Evolutionary conservation across 805 yeast species (phyloP).

Genomic region (Yamadazyma ubonensis): DNA sequence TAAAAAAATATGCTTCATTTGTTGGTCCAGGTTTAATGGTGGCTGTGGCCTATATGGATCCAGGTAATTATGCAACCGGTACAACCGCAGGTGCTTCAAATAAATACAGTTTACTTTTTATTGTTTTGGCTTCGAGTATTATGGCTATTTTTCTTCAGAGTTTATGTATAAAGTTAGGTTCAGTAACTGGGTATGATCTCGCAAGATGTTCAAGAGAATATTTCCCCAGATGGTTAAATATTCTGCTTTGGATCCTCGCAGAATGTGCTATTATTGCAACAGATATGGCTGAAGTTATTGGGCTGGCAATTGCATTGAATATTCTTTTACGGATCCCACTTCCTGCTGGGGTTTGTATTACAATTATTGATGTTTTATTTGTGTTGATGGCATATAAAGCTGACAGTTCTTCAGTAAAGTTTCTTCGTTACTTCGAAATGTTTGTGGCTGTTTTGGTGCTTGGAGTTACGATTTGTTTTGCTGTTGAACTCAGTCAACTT

Average conservation of each 20-base stretch:
- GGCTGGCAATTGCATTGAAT: constrained; percentile 51
- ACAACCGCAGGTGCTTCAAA: constrained; percentile 48
- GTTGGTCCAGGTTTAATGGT: constrained; percentile 51
- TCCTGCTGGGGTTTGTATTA: constrained; percentile 49
- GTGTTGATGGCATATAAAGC: constrained; percentile 49
- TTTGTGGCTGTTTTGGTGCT: constrained; percentile 43
- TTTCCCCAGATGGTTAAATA: constrained; percentile 41
- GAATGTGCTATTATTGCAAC: constrained; percentile 52
- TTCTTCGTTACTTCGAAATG: constrained; percentile 37
- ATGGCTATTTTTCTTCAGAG: constrained; percentile 48
- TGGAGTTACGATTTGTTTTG: constrained; percentile 45
- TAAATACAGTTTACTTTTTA: constrained; percentile 40
- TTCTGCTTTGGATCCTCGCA: constrained; percentile 40
- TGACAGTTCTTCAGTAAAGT: constrained; percentile 39
- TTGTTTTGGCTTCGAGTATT: constrained; percentile 42
- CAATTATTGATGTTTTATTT: constrained; percentile 45
- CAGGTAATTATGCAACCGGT: constrained; percentile 53
- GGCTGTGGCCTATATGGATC: constrained; percentile 52
- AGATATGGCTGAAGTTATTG: constrained; percentile 54
- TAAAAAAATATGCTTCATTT: constrained; percentile 35
- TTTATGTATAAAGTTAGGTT: constrained; percentile 46
- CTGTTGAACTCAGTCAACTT: constrained; percentile 42
- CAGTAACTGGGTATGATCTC: constrained; percentile 50
- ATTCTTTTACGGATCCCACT: constrained; percentile 44
- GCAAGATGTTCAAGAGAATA: constrained; percentile 43